Percentiles rank a stretch among this genome's conserved stretches.
Evolutionary conservation across 495 filamentous ascomycete genomes (phyloP).

Genomic region (Staphylotrichum longicolle): DNA sequence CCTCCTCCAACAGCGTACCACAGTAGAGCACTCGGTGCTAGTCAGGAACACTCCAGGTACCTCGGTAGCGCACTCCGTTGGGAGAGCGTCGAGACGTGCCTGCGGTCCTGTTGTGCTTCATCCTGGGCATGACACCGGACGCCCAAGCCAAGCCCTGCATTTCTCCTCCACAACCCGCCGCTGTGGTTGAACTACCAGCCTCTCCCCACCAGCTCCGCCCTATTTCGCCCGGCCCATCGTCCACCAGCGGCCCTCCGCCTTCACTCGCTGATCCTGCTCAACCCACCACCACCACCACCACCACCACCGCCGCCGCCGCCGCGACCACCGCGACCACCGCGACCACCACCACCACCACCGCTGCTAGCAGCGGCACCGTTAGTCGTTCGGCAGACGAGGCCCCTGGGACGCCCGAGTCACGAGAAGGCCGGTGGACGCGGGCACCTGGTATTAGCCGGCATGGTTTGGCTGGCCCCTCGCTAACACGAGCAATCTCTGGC

Average conservation of each 20-base stretch:
- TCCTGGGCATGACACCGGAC: conserved; percentile 27
- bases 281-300: conserved; percentile 2
- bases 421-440: conserved; percentile 16
- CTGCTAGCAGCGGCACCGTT: not conserved
- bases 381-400: conserved; percentile 13
- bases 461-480: conserved; percentile 25
- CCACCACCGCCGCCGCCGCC: not conserved
- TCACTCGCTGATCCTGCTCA: conserved; percentile 19
- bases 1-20: not conserved
- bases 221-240: conserved; percentile 6
- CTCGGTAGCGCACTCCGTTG: conserved; percentile 5
- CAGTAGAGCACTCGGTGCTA: not conserved
- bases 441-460: conserved; percentile 24
- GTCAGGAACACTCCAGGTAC: not conserved
- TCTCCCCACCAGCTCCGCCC: conserved; percentile 14
- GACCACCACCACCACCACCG: not conserved
- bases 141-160: conserved; percentile 17
- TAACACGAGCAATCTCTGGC: conserved; percentile 14
- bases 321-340: too few relatives aligned
- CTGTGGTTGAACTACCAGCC: not conserved
- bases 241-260: conserved; percentile 19
- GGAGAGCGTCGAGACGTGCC: conserved; percentile 14
- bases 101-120: conserved; percentile 13
- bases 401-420: not conserved
- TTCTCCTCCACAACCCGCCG: conserved; percentile 18